Evolutionary conservation across 192 early-diverging fungal species (phyloP), one percentile per base, ranked within the genome.

Genomic region (Phycomyces nitens): DNA sequence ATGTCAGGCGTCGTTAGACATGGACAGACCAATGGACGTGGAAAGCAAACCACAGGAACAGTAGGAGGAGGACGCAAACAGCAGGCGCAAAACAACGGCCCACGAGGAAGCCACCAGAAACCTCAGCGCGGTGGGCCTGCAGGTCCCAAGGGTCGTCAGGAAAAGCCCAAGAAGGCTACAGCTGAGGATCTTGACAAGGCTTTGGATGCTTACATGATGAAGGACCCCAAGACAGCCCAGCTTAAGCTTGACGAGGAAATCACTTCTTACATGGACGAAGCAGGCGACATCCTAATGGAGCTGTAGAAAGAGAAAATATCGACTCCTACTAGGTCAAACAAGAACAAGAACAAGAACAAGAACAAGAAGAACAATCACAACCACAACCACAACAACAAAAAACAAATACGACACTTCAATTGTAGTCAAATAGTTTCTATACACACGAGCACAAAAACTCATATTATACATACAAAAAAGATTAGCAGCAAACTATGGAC

Each of bases 171-270:
- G 50, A 44, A 22, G n/a, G 54, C 41, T 16, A 49, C 66, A 10
- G 54, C 53, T 23, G 65, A 66, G n/a, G 65, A 58, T 27, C 61
- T 65, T 16, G 72, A 74, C 29, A 69, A 64, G 24, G 51, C 56
- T 22, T 57, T 74, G 43, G 72, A 74, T 29, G 39, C 24, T 39
- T 74, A 74, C 18, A 74, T 74, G 72, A 65, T 74, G 66, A 74
- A 74, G 23, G 72, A 74, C 15, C 66, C 66, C 29, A 68, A 67
- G 29, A 52, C 72, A 5, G 66, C 62, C 11, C 62, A 74, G n/a
- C 47, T 62, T 7, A 64, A 49, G 41, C 49, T 74, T 11, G 72
- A 74, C 56, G 72, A 64, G n/a, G 72, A 74, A 62, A 29, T 74
- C 3, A 58, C 44, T 20, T 42, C 57, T 22, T 74, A 74, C 29